These are phyloP conservation scores for Sporothrix humicola DNA, from an alignment of 2,329 filamentous ascomycete genomes.

Conservation along the genomic window DNA sequence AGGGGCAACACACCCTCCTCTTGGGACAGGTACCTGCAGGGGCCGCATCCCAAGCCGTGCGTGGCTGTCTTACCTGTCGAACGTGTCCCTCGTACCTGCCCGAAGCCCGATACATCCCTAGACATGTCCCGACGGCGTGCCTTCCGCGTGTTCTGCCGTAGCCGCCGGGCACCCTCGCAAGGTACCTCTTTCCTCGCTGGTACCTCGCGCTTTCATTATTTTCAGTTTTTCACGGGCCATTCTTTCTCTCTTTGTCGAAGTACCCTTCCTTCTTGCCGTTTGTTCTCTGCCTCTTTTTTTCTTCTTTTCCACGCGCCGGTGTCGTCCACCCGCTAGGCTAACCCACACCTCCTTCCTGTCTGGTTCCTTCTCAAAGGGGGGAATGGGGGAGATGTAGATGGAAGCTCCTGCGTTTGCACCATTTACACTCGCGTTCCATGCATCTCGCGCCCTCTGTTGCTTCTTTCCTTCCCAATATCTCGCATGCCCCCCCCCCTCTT, in stretches of 20 bases:
- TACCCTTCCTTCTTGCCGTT: conserved; percentile 15
- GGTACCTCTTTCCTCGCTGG: conserved; percentile 12
- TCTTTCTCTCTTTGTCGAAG: conserved; percentile 21
- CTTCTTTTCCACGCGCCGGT: conserved; percentile 18
- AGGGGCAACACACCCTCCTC: conserved; percentile 32
- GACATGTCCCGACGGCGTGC: background rate
- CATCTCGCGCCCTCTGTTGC: conserved; percentile 11
- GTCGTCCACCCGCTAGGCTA: conserved; percentile 10
- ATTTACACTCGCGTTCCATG: background rate
- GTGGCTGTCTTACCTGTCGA: conserved; percentile 15
- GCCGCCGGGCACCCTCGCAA: background rate
- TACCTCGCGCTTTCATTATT: background rate
- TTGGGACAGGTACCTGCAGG: background rate
- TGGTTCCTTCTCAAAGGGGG: conserved; percentile 7
- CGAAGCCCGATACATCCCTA: conserved; percentile 18
- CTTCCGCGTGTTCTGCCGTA: conserved; percentile 12
- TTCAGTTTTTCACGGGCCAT: background rate
- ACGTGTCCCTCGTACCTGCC: conserved; percentile 11
- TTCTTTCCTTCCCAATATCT: conserved; percentile 3
- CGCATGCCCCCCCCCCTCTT: background rate
- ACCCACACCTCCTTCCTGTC: conserved; percentile 4
- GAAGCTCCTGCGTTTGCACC: background rate
- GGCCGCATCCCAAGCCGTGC: background rate
- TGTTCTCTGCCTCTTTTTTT: background rate
- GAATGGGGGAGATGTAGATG: background rate